phyloP scores from a whole-genome alignment of 129 eudicot genomes.

The Rutidosis leptorrhynchoides region DNA sequence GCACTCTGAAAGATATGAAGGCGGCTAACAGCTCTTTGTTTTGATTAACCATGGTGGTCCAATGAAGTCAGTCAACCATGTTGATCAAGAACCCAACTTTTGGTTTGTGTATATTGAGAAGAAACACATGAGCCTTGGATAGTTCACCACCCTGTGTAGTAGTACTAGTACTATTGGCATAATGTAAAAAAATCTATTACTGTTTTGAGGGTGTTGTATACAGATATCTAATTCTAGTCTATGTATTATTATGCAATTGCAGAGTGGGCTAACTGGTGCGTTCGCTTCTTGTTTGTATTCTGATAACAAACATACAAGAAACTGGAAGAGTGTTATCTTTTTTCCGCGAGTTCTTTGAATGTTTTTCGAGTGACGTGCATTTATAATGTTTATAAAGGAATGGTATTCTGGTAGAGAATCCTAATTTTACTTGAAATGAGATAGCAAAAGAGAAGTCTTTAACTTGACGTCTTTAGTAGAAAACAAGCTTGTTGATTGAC shows the following conservation, averaged over 20 bases:
- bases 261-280: not conserved
- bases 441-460: too few species aligned
- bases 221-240: conserved; percentile 19
- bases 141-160: conserved; percentile 29
- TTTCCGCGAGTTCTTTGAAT: not conserved
- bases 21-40: conserved; percentile 76
- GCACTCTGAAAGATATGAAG: conserved; percentile 83
- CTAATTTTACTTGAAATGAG: too few species aligned
- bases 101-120: conserved; percentile 26
- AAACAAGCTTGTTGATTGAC: too few species aligned
- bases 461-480: not conserved
- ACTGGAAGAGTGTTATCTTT: not conserved
- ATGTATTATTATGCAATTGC: conserved; percentile 13
- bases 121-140: conserved; percentile 25
- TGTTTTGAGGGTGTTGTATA: conserved; percentile 29
- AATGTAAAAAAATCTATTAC: conserved; percentile 28
- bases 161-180: conserved; percentile 28
- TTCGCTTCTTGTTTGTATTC: not conserved
- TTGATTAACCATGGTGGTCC: conserved; percentile 38
- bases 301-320: not conserved
- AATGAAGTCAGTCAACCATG: conserved; percentile 18
- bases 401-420: not conserved
- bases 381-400: not conserved
- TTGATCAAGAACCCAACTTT: conserved; percentile 22
- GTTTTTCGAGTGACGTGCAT: not conserved